A percentile compares a stretch with the other conserved stretches of the same genome.
These are phyloP conservation scores for Fusarium sp. DNA, from an alignment of 2,329 filamentous ascomycete genomes.

Conservation along the genomic window DNA sequence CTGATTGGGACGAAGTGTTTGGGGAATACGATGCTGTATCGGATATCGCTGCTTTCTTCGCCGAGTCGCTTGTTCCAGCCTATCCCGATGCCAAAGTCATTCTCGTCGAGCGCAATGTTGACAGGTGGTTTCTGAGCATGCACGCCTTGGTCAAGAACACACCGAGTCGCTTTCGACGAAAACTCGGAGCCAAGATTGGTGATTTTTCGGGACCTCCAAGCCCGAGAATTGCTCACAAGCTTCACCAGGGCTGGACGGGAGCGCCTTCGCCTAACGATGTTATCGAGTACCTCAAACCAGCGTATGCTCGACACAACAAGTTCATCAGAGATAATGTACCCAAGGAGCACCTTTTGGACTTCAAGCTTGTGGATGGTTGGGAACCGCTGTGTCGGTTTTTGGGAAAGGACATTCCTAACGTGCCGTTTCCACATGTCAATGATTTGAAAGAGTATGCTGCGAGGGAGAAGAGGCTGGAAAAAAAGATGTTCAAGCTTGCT, in stretches of 20 bases:
- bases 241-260: slow-evolving; percentile 20
- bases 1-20: slow-evolving; percentile 41
- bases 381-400: slow-evolving; percentile 48
- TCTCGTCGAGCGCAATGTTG: slow-evolving; percentile 42
- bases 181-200: not conserved
- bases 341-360: slow-evolving; percentile 43
- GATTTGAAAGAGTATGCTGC: slow-evolving; percentile 21
- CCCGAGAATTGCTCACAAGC: slow-evolving; percentile 4
- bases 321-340: slow-evolving; percentile 38
- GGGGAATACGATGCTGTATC: slow-evolving; percentile 40
- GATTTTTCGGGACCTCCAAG: not conserved
- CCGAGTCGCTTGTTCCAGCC: slow-evolving; percentile 37
- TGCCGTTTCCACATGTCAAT: slow-evolving; percentile 44
- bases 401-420: slow-evolving; percentile 43
- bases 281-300: slow-evolving; percentile 10
- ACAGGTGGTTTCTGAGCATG: slow-evolving; percentile 42
- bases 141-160: not conserved
- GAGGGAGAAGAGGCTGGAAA: not conserved
- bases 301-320: slow-evolving; percentile 43
- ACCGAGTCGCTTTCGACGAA: not conserved
- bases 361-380: slow-evolving; percentile 45
- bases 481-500: slow-evolving; percentile 1
- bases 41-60: slow-evolving; percentile 38
- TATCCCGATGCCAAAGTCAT: slow-evolving; percentile 46
- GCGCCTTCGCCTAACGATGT: not conserved